Conservation (phyloP, 305 asterid species). For the Stenogyne calaminthoides region DNA sequence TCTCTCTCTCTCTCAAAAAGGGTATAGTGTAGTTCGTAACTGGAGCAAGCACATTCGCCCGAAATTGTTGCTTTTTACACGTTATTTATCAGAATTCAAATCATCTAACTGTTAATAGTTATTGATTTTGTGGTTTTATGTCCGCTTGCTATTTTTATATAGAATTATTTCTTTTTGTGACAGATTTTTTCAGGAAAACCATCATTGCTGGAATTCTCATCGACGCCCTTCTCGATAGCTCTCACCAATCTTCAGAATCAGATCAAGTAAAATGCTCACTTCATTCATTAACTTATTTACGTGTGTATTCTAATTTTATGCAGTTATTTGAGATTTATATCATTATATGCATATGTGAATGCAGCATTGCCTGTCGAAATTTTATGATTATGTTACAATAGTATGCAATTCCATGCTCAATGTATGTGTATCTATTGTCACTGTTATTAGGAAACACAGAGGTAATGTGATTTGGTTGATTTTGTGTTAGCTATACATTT, state of each 20-base stretch:
- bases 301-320: neutral
- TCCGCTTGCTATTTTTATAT: too few relatives aligned
- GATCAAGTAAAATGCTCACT: constrained; percentile 48
- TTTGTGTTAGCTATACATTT: constrained; percentile 54
- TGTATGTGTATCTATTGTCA: constrained; percentile 9
- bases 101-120: neutral
- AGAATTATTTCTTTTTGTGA: neutral
- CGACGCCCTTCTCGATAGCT: constrained; percentile 62
- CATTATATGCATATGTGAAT: neutral
- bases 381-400: neutral
- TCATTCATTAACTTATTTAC: neutral
- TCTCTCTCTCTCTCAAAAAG: constrained; percentile 4
- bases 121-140: neutral
- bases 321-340: neutral
- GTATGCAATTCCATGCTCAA: neutral
- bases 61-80: constrained; percentile 13
- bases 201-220: constrained; percentile 9
- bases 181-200: constrained; percentile 34
- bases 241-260: constrained; percentile 60
- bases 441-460: neutral
- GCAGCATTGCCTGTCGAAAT: neutral
- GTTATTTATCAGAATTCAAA: neutral
- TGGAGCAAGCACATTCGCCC: constrained; percentile 6
- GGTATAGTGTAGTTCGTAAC: neutral
- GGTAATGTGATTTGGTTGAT: neutral